phyloP scores from a whole-genome alignment of 2,329 filamentous ascomycete genomes.

The Colletotrichum melonis region DNA sequence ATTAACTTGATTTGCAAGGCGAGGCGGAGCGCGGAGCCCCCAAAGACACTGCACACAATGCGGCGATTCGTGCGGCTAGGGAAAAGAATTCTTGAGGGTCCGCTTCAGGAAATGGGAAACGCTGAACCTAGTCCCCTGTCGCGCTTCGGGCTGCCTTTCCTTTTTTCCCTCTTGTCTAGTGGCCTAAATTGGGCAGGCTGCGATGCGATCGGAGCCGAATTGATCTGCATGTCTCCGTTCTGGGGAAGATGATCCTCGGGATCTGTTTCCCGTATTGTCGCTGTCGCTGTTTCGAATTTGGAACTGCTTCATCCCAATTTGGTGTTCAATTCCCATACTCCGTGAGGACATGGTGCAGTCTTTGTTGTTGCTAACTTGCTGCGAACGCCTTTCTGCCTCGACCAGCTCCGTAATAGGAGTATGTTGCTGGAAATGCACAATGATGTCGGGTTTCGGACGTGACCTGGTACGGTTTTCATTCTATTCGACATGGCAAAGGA shows the following conservation, averaged over 20 bases:
- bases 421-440: no score
- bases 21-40: background rate
- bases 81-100: background rate
- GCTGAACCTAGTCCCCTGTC: background rate
- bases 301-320: background rate
- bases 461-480: no score
- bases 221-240: background rate
- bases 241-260: background rate
- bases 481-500: no score
- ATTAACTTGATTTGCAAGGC: background rate
- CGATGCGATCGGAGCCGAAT: background rate
- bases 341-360: background rate
- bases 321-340: background rate
- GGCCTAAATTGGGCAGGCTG: no score
- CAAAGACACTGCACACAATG: background rate
- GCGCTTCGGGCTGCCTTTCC: background rate
- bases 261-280: background rate
- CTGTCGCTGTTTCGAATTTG: background rate
- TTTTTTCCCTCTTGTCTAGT: background rate
- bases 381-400: background rate
- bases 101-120: background rate
- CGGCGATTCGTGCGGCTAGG: background rate
- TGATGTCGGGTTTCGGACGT: no score
- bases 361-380: no score
- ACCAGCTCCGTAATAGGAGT: no score